Evolutionary conservation across 2,329 filamentous ascomycete genomes (phyloP), one percentile per base, ranked within the genome.

Genomic region (Pseudonectria buxi): DNA sequence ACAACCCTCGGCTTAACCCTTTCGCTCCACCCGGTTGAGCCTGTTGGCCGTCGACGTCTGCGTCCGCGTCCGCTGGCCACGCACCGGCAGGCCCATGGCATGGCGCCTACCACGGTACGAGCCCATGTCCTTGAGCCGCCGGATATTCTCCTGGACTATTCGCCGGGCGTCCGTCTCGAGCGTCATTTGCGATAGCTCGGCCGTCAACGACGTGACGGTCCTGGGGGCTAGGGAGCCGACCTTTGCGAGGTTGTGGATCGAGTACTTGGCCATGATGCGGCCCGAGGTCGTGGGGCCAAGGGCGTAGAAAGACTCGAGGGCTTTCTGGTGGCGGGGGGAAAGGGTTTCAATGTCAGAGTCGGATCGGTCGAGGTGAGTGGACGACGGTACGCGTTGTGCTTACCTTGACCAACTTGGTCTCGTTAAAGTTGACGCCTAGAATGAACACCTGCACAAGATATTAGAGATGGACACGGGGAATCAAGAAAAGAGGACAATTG

Each of bases 61-160:
- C 57, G 70, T 86, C 58, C 86, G 81, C 40, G 92, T 96, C 52
- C 74, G 78, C 67, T 98, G 92, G 50, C 92, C 92, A 49, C 92
- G 76, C 35, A 92, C 90, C 4, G 92, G 92, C 66, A 96, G 65
- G 41, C 82, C 78, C 83, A 96, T 89, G 38, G 90, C 90, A 69
- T 98, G 92, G 48, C 92, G 72, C 60, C 85, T 81, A 46, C 92
- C 92, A 35, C 92, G 72, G 58, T 94, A 94, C 4, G 83, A 81
- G 32, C 89, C 89, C 69, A 95, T 95, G 53, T 95, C 89, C 58
- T 84, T 86, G 61, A 98, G 55, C 40, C 90, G 72, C 57, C 72
- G 72, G 50, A 98, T 94, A 55, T 96, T 92, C 32, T 95, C 86
- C 53, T 82, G 74, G 26, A 95, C 65, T 40, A 86, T 68, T 56